Evolutionary conservation across 2,329 filamentous ascomycete genomes (phyloP), one percentile per base, ranked within the genome.

Genomic region (Colletotrichum viniferum): DNA sequence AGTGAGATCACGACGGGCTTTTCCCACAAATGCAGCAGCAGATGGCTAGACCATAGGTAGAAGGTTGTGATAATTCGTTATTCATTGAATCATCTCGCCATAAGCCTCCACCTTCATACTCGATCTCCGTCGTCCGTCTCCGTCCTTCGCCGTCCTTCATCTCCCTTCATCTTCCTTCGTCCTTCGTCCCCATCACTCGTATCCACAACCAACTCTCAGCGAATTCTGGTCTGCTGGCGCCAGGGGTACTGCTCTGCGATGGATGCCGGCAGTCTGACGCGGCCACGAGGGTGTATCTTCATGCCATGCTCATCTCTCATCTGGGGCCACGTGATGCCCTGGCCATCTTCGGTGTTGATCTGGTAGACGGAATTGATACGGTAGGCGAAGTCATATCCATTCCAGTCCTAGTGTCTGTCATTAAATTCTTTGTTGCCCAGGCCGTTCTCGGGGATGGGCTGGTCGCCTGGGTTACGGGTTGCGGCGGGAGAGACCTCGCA

Each of bases 321-420:
- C 67, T 77, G 75, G 0, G 28, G 21, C 32, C 77, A 67, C 12
- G 77, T 62, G 5, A 81, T 78, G 0, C 43, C 43, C n/a, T 13
- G 5, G n/a, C 63, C 38, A 2, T 8, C 26, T 16, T 77, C 73
- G 10, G 16, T 14, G 0, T 70, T 64, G 32, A 81, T 74, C 66
- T 81, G 69, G 32, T 80, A 82, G 9, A 80, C 79, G 0, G 76
- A 77, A 0, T 74, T 69, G 3, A 82, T 78, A 9, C 77, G 71
- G 71, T 82, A 82, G 2, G 81, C 81, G 5, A 74, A 83, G 28
- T 82, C 77, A 16, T 81, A 82, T 4, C 78, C 79, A 2, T 80
- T 71, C 73, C 80, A 83, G 43, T 80, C 80, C 0, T 66, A 8
- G 14, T 81, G 67, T 0, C 71, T 67, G 5, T 64, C 63, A 21